phyloP scores from a whole-genome alignment of 345 rosid genomes.

The Eucalyptus polybractea region DNA sequence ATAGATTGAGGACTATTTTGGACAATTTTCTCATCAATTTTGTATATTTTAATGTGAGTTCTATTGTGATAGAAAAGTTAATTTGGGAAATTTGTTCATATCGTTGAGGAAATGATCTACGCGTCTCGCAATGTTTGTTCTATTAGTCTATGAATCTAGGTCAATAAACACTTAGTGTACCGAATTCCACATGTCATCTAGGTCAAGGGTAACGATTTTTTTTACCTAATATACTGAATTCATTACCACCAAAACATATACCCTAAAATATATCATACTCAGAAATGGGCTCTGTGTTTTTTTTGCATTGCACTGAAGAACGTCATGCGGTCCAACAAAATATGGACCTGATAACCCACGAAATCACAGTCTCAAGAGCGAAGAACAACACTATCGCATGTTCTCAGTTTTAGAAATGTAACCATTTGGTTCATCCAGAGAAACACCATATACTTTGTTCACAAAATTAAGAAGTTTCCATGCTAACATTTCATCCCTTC shows the following conservation, averaged over 20 bases:
- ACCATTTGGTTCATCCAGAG: background rate
- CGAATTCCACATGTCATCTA: background rate
- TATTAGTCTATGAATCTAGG: background rate
- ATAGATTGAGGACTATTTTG: background rate
- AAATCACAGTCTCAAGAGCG: background rate
- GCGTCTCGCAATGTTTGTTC: background rate
- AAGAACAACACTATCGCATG: background rate
- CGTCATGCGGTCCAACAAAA: background rate
- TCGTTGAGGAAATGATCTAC: background rate
- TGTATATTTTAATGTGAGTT: background rate
- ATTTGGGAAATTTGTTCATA: background rate
- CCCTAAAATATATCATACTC: background rate
- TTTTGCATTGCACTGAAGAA: background rate
- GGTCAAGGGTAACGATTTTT: background rate
- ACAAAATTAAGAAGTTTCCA: background rate
- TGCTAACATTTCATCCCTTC: background rate
- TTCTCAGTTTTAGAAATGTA: background rate
- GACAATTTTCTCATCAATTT: background rate
- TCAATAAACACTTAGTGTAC: background rate
- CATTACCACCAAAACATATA: background rate
- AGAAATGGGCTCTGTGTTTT: background rate
- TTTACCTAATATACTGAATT: background rate
- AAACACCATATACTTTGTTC: background rate
- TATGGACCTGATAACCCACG: background rate
- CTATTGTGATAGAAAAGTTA: background rate